Evolutionary conservation across 441 rosid genomes (phyloP).

Genomic region (Gossypium schwendimanii): DNA sequence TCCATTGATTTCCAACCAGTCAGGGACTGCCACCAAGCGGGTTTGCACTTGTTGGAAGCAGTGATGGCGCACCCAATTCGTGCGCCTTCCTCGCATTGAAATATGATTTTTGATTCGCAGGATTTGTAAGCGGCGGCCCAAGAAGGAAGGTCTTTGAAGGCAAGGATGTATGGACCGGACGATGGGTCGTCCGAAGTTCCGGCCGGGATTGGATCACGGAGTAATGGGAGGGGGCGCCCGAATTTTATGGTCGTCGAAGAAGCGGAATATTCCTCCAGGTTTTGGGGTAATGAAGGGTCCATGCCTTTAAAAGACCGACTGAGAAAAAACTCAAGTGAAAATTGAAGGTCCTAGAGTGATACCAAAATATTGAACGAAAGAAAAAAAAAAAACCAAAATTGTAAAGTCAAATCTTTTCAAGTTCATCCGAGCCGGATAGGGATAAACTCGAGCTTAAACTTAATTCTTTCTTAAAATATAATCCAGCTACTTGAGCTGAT

Average conservation of each 20-base stretch:
- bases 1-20: conserved; percentile 22
- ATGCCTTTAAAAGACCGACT: background rate
- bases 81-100: conserved; percentile 69
- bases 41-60: conserved; percentile 60
- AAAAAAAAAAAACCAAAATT: background rate
- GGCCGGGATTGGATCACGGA: conserved; percentile 54
- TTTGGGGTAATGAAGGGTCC: conserved; percentile 11
- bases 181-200: conserved; percentile 32
- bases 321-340: background rate
- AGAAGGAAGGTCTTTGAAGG: conserved; percentile 43
- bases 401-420: background rate
- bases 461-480: no score
- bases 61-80: conserved; percentile 63
- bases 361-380: no score
- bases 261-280: conserved; percentile 45
- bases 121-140: conserved; percentile 48
- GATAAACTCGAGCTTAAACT: no score
- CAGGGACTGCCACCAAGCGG: conserved; percentile 57
- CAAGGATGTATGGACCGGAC: conserved; percentile 41
- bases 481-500: no score
- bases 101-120: conserved; percentile 34
- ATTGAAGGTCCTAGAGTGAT: no score
- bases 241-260: conserved; percentile 43
- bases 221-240: conserved; percentile 44
- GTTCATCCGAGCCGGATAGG: no score